Percentiles rank a stretch among this genome's conserved stretches.
Evolutionary conservation across 257 asterid species (phyloP).

Genomic region (Eustoma russellianum): DNA sequence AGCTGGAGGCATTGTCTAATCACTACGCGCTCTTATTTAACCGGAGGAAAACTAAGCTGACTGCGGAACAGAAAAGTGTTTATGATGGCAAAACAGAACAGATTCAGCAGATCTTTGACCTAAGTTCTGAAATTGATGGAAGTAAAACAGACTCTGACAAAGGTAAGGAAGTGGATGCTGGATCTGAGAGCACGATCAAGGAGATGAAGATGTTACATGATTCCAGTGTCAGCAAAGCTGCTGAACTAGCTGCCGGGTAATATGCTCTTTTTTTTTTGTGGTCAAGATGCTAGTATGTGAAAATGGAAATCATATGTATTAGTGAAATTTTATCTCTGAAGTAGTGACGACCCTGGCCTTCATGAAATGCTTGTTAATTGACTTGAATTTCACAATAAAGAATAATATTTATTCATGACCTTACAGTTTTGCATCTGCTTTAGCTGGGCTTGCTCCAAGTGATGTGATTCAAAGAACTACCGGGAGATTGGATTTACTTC

Average conservation of each 20-base stretch:
- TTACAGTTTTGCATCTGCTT: constrained; percentile 75
- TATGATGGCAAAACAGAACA: constrained; percentile 87
- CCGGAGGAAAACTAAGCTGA: constrained; percentile 76
- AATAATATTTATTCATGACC: not conserved
- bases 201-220: constrained; percentile 69
- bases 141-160: constrained; percentile 46
- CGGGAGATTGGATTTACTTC: constrained; percentile 89
- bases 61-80: constrained; percentile 60
- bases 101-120: constrained; percentile 65
- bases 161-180: constrained; percentile 77
- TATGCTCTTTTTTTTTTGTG: not conserved
- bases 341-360: no score
- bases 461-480: constrained; percentile 69
- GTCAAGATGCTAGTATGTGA: no score
- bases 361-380: no score
- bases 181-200: constrained; percentile 36
- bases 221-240: constrained; percentile 90
- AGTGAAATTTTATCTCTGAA: no score
- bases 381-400: not conserved
- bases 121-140: constrained; percentile 61
- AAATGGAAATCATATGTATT: no score
- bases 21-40: constrained; percentile 77
- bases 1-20: constrained; percentile 88
- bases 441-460: constrained; percentile 68
- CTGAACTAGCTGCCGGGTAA: constrained; percentile 97